Evolutionary conservation across 495 filamentous ascomycete genomes (phyloP).

Genomic region (Hyphodiscus hymeniophilus): DNA sequence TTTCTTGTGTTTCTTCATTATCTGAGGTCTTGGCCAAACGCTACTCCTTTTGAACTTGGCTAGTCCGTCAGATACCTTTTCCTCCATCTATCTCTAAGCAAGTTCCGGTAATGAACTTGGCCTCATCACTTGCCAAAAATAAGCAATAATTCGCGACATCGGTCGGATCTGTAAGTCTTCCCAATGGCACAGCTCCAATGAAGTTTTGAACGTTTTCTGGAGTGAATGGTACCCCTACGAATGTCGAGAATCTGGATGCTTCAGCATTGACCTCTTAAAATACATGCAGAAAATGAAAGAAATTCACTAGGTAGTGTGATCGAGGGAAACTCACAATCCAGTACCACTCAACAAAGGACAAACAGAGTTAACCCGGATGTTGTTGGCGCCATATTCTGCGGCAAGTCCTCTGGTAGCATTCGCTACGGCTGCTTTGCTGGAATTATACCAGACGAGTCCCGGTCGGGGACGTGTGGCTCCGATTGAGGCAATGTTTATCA

Average conservation of each 20-base stretch:
- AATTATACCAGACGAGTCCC: constrained; percentile 64
- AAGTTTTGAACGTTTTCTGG: constrained; percentile 62
- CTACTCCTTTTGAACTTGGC: no score
- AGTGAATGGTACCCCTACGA: constrained; percentile 59
- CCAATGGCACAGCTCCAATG: constrained; percentile 56
- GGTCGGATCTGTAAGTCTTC: constrained; percentile 51
- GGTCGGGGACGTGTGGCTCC: constrained; percentile 56
- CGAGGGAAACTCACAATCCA: constrained; percentile 32
- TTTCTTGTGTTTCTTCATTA: no score
- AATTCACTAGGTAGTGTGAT: background rate
- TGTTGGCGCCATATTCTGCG: constrained; percentile 55
- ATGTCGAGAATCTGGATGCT: constrained; percentile 41
- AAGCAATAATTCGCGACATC: constrained; percentile 61
- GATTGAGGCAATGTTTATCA: constrained; percentile 61
- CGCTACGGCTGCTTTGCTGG: constrained; percentile 56
- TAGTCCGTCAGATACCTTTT: constrained; percentile 21
- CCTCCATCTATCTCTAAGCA: constrained; percentile 55
- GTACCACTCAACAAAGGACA: constrained; percentile 55
- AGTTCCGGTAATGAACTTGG: constrained; percentile 61
- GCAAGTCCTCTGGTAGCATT: constrained; percentile 61
- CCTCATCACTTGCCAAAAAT: constrained; percentile 60
- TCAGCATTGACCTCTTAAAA: background rate
- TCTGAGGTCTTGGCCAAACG: no score
- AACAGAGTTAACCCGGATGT: constrained; percentile 58
- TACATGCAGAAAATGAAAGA: no score